Conservation (phyloP, 805 yeast species). For the Ogataea nonfermentans region DNA sequence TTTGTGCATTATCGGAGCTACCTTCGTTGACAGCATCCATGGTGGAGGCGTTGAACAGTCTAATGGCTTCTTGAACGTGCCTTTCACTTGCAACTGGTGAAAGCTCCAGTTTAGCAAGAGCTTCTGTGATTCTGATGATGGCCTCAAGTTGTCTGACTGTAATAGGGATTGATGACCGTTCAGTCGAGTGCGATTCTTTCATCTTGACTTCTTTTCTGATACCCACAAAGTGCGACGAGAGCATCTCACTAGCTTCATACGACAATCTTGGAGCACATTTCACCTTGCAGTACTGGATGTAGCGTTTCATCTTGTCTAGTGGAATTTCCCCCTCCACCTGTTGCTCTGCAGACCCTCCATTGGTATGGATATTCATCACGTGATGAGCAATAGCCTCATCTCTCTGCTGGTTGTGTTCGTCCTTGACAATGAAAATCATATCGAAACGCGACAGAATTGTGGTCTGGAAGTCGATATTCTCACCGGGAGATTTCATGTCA, state of each 20-base stretch:
- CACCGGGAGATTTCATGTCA: conserved; percentile 95
- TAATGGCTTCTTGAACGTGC: conserved; percentile 93
- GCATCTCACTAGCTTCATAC: conserved; percentile 83
- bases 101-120: conserved; percentile 82
- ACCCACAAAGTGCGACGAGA: conserved; percentile 89
- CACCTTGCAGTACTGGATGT: conserved; percentile 83
- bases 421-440: conserved; percentile 96
- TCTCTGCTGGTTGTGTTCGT: conserved; percentile 82
- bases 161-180: conserved; percentile 93
- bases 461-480: conserved; percentile 95
- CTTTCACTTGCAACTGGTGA: conserved; percentile 80
- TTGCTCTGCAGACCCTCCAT: conserved; percentile 49
- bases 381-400: conserved; percentile 91
- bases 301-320: conserved; percentile 85
- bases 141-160: conserved; percentile 98
- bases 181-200: conserved; percentile 78
- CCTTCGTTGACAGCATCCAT: conserved; percentile 78
- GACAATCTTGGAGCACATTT: conserved; percentile 92
- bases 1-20: conserved; percentile 50
- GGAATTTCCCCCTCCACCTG: conserved; percentile 81
- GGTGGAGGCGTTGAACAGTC: conserved; percentile 94
- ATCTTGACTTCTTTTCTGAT: conserved; percentile 81
- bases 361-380: conserved; percentile 93
- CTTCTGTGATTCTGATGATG: conserved; percentile 90
- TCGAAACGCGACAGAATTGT: conserved; percentile 96